Conservation (phyloP, 225 moss, liverwort and hornwort genomes). For the Anthoceros angustus region DNA sequence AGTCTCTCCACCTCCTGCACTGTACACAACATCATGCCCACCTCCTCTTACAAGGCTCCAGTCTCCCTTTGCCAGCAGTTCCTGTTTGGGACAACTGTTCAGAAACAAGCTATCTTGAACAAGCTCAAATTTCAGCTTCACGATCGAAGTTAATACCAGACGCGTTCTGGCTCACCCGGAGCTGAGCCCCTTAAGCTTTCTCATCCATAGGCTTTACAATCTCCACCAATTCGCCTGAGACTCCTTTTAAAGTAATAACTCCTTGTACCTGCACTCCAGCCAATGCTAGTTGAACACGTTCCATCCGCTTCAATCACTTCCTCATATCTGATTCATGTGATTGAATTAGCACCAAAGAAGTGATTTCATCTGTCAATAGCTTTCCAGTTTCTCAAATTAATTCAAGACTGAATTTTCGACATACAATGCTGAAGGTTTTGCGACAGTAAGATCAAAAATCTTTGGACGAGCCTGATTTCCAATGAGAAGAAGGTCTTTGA, state of each 20-base stretch:
- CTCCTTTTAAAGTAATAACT: conserved; percentile 34
- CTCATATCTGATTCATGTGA: conserved; percentile 27
- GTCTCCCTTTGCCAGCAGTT: conserved; percentile 42
- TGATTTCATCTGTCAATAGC: no score
- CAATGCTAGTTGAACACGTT: conserved; percentile 69
- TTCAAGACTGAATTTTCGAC: no score
- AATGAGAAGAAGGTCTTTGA: no score
- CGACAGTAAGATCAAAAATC: no score
- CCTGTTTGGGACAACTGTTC: neutral
- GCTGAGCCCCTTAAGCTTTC: conserved; percentile 25
- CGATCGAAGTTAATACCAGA: conserved; percentile 27
- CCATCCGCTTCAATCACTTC: conserved; percentile 84
- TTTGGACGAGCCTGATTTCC: no score
- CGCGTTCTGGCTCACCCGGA: conserved; percentile 22
- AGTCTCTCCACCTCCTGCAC: conserved; percentile 45
- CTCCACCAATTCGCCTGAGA: conserved; percentile 81
- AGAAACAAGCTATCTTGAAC: conserved; percentile 40
- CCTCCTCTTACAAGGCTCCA: conserved; percentile 22
- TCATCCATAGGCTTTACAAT: conserved; percentile 51
- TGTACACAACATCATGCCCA: neutral
- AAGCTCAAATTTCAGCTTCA: conserved; percentile 67
- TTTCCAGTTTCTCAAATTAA: no score
- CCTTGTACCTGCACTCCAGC: conserved; percentile 13
- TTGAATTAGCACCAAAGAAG: conserved; percentile 6
- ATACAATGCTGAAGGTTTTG: no score